Percentiles rank a stretch among this genome's conserved stretches.
Conservation (phyloP, 2,329 filamentous ascomycete genomes). For the Passalora sequoiae region DNA sequence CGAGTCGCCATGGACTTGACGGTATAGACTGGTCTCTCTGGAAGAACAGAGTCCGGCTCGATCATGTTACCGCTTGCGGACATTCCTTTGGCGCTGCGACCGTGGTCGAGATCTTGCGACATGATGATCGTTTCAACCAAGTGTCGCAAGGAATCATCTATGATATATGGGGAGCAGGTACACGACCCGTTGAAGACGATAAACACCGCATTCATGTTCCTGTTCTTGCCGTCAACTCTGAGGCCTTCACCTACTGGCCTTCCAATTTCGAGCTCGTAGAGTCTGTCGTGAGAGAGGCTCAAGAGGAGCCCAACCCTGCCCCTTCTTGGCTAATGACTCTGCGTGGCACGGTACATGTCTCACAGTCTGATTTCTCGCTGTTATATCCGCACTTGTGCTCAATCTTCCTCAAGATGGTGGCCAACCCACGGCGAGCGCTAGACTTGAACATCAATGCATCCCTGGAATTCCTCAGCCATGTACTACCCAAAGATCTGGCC, state of each 20-base stretch:
- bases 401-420: constrained; percentile 56
- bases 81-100: constrained; percentile 66
- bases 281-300: constrained; percentile 54
- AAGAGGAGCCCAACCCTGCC: constrained; percentile 32
- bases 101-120: constrained; percentile 55
- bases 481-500: constrained; percentile 46
- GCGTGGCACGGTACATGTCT: constrained; percentile 59
- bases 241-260: constrained; percentile 67
- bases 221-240: constrained; percentile 59
- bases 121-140: constrained; percentile 51
- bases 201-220: constrained; percentile 49
- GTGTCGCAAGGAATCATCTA: constrained; percentile 61
- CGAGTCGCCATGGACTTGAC: constrained; percentile 54
- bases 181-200: constrained; percentile 38
- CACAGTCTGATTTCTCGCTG: constrained; percentile 62
- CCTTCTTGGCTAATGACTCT: constrained; percentile 46
- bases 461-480: constrained; percentile 57
- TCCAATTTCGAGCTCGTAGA: constrained; percentile 57
- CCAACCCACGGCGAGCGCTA: constrained; percentile 58
- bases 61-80: constrained; percentile 57
- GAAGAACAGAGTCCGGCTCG: constrained; percentile 52
- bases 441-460: constrained; percentile 59
- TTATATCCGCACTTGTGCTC: constrained; percentile 58
- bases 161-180: constrained; percentile 57
- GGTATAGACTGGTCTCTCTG: constrained; percentile 55